These are phyloP conservation scores for Posidonia australis DNA, from an alignment of 106 monocot genomes.

Conservation along the genomic window DNA sequence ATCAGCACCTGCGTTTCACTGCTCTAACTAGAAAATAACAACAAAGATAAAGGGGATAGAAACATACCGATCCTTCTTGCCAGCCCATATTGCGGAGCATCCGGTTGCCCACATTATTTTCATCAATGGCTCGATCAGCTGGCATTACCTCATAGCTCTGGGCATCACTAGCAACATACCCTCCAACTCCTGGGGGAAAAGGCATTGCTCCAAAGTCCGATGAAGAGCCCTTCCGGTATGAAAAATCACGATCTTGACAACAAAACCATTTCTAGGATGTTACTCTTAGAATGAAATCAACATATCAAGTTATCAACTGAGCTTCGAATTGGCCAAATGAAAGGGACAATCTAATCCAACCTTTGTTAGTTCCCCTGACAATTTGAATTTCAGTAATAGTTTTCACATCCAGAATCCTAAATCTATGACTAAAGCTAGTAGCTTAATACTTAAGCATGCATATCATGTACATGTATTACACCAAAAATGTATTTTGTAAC, in stretches of 20 bases:
- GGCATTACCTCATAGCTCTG: constrained; percentile 74
- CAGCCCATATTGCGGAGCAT: constrained; percentile 99
- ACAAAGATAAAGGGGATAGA: neutral
- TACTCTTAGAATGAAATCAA: constrained; percentile 23
- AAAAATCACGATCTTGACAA: constrained; percentile 76
- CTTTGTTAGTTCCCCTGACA: neutral
- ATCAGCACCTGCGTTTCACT: neutral
- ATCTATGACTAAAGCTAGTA: neutral
- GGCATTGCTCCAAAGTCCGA: constrained; percentile 70
- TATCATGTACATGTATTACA: too few relatives aligned
- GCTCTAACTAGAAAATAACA: neutral
- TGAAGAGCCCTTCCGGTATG: constrained; percentile 60
- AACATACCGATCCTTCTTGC: constrained; percentile 97
- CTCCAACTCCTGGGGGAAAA: constrained; percentile 94
- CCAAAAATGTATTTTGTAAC: too few relatives aligned
- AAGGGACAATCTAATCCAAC: neutral
- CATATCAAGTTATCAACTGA: constrained; percentile 17
- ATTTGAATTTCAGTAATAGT: neutral
- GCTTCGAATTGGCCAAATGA: constrained; percentile 15
- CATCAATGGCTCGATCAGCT: constrained; percentile 76
- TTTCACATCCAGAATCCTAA: neutral
- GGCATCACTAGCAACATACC: constrained; percentile 26
- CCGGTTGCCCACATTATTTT: constrained; percentile 89
- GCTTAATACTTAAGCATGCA: too few relatives aligned
- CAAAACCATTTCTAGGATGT: constrained; percentile 57